Evolutionary conservation across 2,329 filamentous ascomycete species (phyloP), one percentile per base, ranked within the genome.

Genomic region (Pyricularia grisea): DNA sequence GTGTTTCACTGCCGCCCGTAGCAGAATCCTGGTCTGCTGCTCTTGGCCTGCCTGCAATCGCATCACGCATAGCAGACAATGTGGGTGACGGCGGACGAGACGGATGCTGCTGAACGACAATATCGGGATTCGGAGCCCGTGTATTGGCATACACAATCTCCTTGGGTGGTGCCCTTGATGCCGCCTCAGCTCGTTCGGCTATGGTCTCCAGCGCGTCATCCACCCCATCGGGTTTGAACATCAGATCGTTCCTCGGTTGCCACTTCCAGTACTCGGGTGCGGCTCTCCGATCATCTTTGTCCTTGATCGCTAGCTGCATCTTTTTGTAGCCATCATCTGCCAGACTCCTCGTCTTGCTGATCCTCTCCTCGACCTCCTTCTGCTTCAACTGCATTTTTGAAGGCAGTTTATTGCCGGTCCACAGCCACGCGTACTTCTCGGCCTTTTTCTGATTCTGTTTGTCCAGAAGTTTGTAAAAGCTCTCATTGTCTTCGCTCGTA

Each of bases 401-500:
- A 42, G 81, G 91, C 78, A 97, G 86, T 77, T 94, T 94, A 80
- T 98, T 97, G 31, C 89, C 92, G 11, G 88, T 86, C 88, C 93
- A 97, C 65, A 98, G 83, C 91, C 94, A 97, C 0, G 89, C 88
- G 75, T 97, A 92, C 74, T 94, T 97, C 75, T 94, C 90, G 0
- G 91, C 90, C 67, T 85, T 87, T 77, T 93, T 94, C 71, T 89
- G 85, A 75, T 97, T 99, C 75, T 97, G 93, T 75, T 90, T 92
- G 80, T 99, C 95, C 31, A 98, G 82, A 1, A 99, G 84, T 74
- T 90, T 91, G 79, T 97, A 97, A 81, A 99, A 98, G 74, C 92
- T 96, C 77, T 97, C 95, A 76, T 98, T 98, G 77, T 99, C 95
- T 78, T 99, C 95, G 75, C 93, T 97, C 0, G 94, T 99, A 80